Base-by-base conservation (phyloP, 2,329 filamentous ascomycete genomes). In the Penicillium sp. region DNA sequence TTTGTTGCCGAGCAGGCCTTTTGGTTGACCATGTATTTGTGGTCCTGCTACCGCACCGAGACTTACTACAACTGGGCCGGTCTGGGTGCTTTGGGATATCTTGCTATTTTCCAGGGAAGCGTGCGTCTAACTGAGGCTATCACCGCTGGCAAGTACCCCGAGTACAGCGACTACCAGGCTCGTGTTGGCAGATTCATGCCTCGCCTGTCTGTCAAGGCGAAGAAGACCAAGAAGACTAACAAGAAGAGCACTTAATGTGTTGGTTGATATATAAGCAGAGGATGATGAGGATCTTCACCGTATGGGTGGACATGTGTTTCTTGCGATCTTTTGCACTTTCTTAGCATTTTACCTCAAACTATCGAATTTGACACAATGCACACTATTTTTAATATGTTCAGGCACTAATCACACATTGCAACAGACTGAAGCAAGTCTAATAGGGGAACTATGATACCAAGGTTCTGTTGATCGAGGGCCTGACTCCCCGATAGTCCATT, bases 1-100 rank as follows among this genome's bases (percentile, higher is more conserved):
- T 99, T 97, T 70, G 86, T 90, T 5, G 91, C 90, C 5, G 94
- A 99, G 76, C 94, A 97, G 76, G 81, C 86, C 31, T 86, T 97
- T 67, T 99, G 94, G 94, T 81, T 96, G 53, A 78, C 86, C 9
- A 76, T 97, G 51, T 97, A 97, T 74, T 84, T 91, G 68, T 99
- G 93, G 94, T 86, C 84, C 64, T 93, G 89, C 74, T 88, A 85
- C 70, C 83, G 87, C 53, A 90, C 87, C 33, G 83, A 86, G 54
- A 85, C 81, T 2, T 79, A 87, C 41, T 87, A 87, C 71, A 93
- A 89, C 75, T 99, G 92, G 91, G 87, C 89, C 1, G 85, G 84
- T 49, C 72, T 84, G 10, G 94, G 93, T 9, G 82, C 87, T 0
- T 69, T 87, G 5, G 79, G 81, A 46, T 88, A 96, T 65, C 74